Percentiles rank a stretch among this genome's conserved stretches.
Conservation (phyloP, 176 grass and related monocot species). For the Lolium rigidum region DNA sequence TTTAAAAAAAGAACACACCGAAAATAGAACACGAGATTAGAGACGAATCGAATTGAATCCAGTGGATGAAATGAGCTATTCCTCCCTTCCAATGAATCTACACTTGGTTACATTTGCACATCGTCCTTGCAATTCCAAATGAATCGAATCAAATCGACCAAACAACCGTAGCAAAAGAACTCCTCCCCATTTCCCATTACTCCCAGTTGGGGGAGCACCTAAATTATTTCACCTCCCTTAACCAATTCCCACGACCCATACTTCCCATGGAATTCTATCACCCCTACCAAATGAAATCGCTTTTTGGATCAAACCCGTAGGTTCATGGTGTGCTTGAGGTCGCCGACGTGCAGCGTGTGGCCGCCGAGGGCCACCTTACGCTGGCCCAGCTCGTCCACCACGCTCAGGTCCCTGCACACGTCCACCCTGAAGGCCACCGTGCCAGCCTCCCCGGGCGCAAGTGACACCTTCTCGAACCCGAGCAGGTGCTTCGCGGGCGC, state of each 20-base stretch:
- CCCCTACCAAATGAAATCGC: background rate
- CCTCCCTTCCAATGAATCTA: constrained; percentile 31
- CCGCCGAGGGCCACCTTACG: constrained; percentile 79
- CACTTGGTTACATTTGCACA: constrained; percentile 47
- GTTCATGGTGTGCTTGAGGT: constrained; percentile 72
- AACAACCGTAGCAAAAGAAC: constrained; percentile 36
- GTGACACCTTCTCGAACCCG: constrained; percentile 75
- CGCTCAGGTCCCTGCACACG: constrained; percentile 88
- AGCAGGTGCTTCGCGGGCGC: constrained; percentile 85
- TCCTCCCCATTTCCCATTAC: background rate
- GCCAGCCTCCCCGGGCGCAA: constrained; percentile 52
- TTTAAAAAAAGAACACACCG: too few species aligned
- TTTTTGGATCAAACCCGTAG: constrained; percentile 51
- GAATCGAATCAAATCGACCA: constrained; percentile 28
- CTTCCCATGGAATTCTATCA: background rate
- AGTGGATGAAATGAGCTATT: constrained; percentile 40
- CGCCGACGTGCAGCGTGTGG: constrained; percentile 79
- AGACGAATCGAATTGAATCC: background rate
- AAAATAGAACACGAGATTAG: too few species aligned
- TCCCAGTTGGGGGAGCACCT: too few species aligned
- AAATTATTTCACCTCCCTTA: constrained; percentile 48
- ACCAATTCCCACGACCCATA: constrained; percentile 45
- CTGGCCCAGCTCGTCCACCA: constrained; percentile 81
- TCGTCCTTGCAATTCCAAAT: constrained; percentile 35
- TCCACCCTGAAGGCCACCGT: constrained; percentile 79